Conservation (phyloP, 140 eudicot species). For the Cichorium intybus region DNA sequence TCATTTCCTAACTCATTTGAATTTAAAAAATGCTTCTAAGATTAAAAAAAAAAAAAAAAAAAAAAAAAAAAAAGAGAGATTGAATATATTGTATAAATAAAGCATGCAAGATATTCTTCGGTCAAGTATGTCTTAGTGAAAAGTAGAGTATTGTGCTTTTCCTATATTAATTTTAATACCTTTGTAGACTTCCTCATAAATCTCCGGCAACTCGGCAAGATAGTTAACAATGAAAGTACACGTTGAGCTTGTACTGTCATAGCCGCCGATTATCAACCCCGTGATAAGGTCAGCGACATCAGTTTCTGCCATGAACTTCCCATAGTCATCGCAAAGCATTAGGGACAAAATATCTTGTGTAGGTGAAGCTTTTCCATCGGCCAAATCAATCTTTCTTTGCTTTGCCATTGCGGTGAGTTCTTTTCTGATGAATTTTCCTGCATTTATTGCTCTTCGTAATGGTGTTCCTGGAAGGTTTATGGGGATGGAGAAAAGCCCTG, state of each 20-base stretch:
- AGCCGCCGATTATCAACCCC: slow-evolving; percentile 1
- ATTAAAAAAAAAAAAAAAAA: no score
- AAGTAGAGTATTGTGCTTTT: neutral
- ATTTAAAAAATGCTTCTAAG: no score
- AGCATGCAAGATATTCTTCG: neutral
- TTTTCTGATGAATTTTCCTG: neutral
- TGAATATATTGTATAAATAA: no score
- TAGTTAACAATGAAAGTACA: slow-evolving; percentile 5
- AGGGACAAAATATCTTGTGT: neutral
- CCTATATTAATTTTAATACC: neutral
- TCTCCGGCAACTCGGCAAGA: slow-evolving; percentile 1
- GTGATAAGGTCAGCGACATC: slow-evolving; percentile 1
- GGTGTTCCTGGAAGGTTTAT: neutral
- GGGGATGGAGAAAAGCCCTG: neutral
- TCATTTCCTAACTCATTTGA: no score
- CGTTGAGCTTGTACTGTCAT: slow-evolving; percentile 9
- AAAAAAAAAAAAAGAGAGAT: no score
- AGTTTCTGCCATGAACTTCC: neutral
- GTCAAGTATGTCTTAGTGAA: neutral
- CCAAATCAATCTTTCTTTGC: neutral
- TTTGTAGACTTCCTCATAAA: neutral
- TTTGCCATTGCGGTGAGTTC: neutral
- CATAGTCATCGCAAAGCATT: neutral
- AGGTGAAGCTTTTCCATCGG: neutral
- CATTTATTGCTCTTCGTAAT: neutral